Base-by-base conservation (phyloP, 2,329 filamentous ascomycete genomes). In the Talaromyces sp. region DNA sequence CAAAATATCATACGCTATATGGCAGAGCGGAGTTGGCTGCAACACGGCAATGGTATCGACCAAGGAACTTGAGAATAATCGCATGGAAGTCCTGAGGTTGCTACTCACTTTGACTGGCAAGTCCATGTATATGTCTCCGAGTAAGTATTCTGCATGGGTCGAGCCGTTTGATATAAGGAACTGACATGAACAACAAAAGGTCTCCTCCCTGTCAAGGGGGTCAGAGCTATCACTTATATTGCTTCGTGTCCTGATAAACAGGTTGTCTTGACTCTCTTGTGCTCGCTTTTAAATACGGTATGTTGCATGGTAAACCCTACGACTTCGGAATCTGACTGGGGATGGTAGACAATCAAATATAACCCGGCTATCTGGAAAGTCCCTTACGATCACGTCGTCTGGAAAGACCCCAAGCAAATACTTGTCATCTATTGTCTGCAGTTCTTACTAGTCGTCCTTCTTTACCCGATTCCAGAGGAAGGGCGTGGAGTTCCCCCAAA, bases 11-110 rank as follows among this genome's bases (percentile, higher is more conserved):
- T 96, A 95, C 76, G 89, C 92, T 59, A 98, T 99, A 73, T 99
- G 95, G 95, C 92, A 97, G 78, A 98, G 91, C 72, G 95, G 95
- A 55, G 94, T 99, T 33, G 95, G 95, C 14, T 98, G 94, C 80
- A 96, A 96, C 75, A 91, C 90, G 16, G 87, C 92, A 5, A 87
- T 96, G 68, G 89, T 89, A 9, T 94, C 92, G 3, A 97, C 89
- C 58, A 96, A 92, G 74, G 93, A 98, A 69, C 89, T 91, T 62
- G 95, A 99, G 78, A 96, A 85, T 78, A 97, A 97, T 75, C 87
- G 95, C 63, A 92, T 90, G 66, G 95, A 99, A 77, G 89, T 97
- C 33, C 77, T 98, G 69, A 87, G 94, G 27, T 81, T 99, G 61
- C 83, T 99, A 47, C 82, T 99, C 66, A 92, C 92, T 0, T 78